Base-by-base conservation (phyloP, 78 protist genomes). In the Emiliania huxleyi region DNA sequence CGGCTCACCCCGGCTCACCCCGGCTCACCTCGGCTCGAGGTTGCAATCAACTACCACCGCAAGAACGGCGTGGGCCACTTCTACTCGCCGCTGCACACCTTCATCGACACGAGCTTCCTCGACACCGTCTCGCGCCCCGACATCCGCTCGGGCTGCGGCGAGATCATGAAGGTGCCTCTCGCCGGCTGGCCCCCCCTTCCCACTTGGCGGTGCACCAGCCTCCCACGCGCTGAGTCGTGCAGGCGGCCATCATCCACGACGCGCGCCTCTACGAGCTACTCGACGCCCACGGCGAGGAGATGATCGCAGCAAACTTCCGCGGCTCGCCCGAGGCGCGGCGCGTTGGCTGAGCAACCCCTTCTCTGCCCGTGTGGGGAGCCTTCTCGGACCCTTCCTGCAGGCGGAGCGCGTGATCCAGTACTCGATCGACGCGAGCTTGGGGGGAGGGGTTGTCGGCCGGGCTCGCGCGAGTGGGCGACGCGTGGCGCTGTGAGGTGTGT, bases 41-140 rank as follows among this genome's bases (percentile, higher is more conserved):
- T 79, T 2, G 87, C 87, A 23, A 79, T 43, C 87, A 79, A 79
- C 87, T 79, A 79, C 87, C 25, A 43, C 37, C 87, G 87, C n/a
- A 79, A 79, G 87, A 79, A 79, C 49, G 87, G 87, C 45, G 87
- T 79, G 15, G 87, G 87, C 55, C 52, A 40, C 87, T 79, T 79
- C 35, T 43, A 11, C 87, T 79, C 87, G 33, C 87, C 87, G 38
- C 48, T 43, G 55, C 87, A 79, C 49, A 79, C 87, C 52, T 79
- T 79, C 52, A 43, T 79, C 87, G 87, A 79, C 49, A 23, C 0
- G 26, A 29, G 40, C 52, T 79, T 79, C 87, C 87, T 79, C n/a
- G 48, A 19, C 87, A 79, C 87, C 26, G 21, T 79, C 37, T 43
- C 87, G n/a, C 35, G 0, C 38, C n/a, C 87, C n/a, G 87, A 79